These are phyloP conservation scores for Aspergillus puulaauensis DNA, from an alignment of 2,329 filamentous ascomycete species.

Conservation along the genomic window DNA sequence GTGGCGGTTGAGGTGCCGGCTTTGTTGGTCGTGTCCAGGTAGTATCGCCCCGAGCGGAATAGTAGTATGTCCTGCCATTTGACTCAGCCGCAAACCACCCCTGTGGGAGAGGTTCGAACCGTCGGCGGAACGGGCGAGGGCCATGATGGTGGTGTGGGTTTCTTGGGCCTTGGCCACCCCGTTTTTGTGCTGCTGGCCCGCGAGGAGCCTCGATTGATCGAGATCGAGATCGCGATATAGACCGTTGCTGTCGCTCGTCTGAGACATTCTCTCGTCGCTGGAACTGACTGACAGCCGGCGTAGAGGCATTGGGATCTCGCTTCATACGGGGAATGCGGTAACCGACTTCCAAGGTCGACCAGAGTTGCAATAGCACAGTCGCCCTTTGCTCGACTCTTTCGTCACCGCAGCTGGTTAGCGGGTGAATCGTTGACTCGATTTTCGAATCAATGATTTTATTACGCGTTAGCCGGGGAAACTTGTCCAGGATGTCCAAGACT, in stretches of 20 bases:
- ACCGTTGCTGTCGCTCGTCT: conserved; percentile 51
- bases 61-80: conserved; percentile 79
- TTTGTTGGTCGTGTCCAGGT: conserved; percentile 79
- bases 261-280: conserved; percentile 55
- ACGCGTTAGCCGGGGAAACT: conserved; percentile 83
- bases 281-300: conserved; percentile 63
- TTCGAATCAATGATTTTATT: conserved; percentile 98
- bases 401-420: conserved; percentile 66
- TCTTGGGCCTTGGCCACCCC: conserved; percentile 59
- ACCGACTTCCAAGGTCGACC: conserved; percentile 84
- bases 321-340: conserved; percentile 94
- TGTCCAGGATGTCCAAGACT: conserved; percentile 83
- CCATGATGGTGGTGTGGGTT: conserved; percentile 58
- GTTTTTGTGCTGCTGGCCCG: conserved; percentile 45
- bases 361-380: conserved; percentile 71
- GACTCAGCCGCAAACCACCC: conserved; percentile 83
- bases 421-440: conserved; percentile 78
- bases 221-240: conserved; percentile 50
- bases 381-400: conserved; percentile 73
- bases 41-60: conserved; percentile 72
- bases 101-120: conserved; percentile 64
- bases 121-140: conserved; percentile 56
- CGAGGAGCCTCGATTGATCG: conserved; percentile 46
- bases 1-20: conserved; percentile 63
- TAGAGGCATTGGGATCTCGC: conserved; percentile 64